Base-by-base conservation (phyloP, 768 basidiomycete species). In the Leccinum obscurum region DNA sequence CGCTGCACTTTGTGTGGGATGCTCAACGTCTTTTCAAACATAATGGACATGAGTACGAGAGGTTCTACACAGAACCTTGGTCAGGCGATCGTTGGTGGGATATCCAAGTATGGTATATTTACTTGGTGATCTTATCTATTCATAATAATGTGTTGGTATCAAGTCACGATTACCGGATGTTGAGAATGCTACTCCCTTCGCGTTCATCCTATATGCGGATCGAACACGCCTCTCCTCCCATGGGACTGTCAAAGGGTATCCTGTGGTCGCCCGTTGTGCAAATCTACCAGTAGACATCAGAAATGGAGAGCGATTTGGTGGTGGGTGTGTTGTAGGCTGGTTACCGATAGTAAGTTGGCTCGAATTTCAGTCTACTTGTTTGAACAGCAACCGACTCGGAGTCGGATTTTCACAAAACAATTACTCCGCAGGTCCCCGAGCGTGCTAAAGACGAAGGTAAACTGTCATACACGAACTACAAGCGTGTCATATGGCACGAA, bases 281-380 rank as follows among this genome's bases (percentile, higher is more conserved):
- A 46, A 46, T 46, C 20, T 46, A 11, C 41, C 41, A 44, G 41
- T 44, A 15, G 41, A 44, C 9, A 46, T 46, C 1, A 7, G 44
- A 20, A 46, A 46, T 11, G 4, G n/a, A 9, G n/a, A n/a, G 17
- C n/a, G 4, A 20, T 8, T 46, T 20, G 44, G 44, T 9, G 77
- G 48, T 11, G 48, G 48, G 5, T 22, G 20, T 50, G 24, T 50
- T 14, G 24, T 50, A 10, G 48, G 48, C 14, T 50, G 48, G 48
- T 26, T 50, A 11, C 48, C 48, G 13, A 24, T 50, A 5, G 24
- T 50, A 26, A 20, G 48, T 50, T 37, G 32, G 32, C 32, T 34
- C 32, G 32, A 34, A 34, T 34, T 34, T 34, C 4, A 34, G 32
- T 34, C 32, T 34, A 34, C 32, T 24, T 24, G 24, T 24, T 24